Base-by-base conservation (phyloP, 2,329 filamentous ascomycete species). In the Amylocarpus encephaloides region DNA sequence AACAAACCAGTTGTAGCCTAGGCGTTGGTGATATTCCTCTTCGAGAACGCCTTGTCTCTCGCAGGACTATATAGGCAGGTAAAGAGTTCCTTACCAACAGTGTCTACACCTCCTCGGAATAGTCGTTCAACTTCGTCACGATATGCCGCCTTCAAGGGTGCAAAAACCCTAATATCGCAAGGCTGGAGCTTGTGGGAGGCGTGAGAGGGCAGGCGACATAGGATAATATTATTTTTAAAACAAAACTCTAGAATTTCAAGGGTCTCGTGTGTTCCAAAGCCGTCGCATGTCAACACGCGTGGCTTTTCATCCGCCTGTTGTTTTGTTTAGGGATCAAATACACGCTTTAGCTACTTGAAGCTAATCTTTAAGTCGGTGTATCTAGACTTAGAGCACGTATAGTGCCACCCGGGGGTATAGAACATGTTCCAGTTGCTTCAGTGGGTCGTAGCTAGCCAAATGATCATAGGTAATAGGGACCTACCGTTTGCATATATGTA, bases 341-440 rank as follows among this genome's bases (percentile, higher is more conserved):
- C 40, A 30, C 40, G 40, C 40, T 43, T 43, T 10, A 43, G 40
- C 19, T 22, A 43, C 19, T 43, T n/a, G 3, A 43, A 43, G 41
- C 41, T 43, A 13, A 43, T 43, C 41, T 43, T 43, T 1, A 26
- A 43, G 22, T 43, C 41, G 4, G 41, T 43, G n/a, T 43, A 43
- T 15, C 41, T n/a, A 43, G 41, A 43, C 32, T 43, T 7, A 3
- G 41, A 43, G 41, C 41, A 43, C 11, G 41, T 26, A 43, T 43
- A 43, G 22, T 43, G 41, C 26, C n/a, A 43, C 11, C 41, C 22
- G 9, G 41, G 22, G 22, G 41, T 43, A 13, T 19, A 26, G 12
- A 43, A 43, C 3, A 26, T 43, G 6, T 11, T 43, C 22, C 15
- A 32, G 22, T 43, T 43, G 7, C 40, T 43, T n/a, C n/a, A n/a